Evolutionary conservation across 768 basidiomycete genomes (phyloP), one percentile per base, ranked within the genome.

Genomic region (Peribolospora baueri): DNA sequence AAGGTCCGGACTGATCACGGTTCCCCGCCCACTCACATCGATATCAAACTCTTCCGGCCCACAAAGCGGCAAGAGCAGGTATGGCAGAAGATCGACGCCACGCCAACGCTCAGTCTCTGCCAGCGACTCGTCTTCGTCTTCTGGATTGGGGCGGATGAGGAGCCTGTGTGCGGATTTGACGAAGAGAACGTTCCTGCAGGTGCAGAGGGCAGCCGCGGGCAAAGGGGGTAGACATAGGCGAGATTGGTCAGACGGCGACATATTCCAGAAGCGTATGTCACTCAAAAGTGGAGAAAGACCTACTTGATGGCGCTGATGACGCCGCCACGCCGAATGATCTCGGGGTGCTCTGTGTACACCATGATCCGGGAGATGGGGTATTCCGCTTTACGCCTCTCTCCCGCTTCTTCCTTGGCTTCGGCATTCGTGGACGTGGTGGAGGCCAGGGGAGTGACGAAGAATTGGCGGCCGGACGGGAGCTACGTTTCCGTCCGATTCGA

Each of bases 1-100:
- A 45, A 9, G 46, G 45, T 43, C 5, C 10, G 39, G 5, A 39
- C 2, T 38, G 43, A 37, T 42, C 38, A 41, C 25, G 40, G n/a
- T 52, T n/a, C 37, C 37, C 55, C 40, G n/a, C 6, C 47, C 4
- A 60, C 72, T 53, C 60, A 84, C 85, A 58, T 95, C 90, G 1
- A 91, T 72, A 55, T 93, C 88, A 57, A 84, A 80, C 67, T 97
- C 93, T 67, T 97, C 93, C 1, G 87, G 82, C 5, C 91, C 90
- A 46, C 91, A 87, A 2, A 98, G 71, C 0, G 93, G 91, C 0
- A 90, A 75, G 3, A 98, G 73, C 8, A 98, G 72, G 63, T 79
- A 82, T 0, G 85, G 81, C 7, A 97, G 72, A 2, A 81, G 76
- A 66, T 87, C 81, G 42, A 95, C 77, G 4, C 88, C 87, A 2